Conservation (phyloP, 768 basidiomycete species). For the Podaxis mareebaensis region DNA sequence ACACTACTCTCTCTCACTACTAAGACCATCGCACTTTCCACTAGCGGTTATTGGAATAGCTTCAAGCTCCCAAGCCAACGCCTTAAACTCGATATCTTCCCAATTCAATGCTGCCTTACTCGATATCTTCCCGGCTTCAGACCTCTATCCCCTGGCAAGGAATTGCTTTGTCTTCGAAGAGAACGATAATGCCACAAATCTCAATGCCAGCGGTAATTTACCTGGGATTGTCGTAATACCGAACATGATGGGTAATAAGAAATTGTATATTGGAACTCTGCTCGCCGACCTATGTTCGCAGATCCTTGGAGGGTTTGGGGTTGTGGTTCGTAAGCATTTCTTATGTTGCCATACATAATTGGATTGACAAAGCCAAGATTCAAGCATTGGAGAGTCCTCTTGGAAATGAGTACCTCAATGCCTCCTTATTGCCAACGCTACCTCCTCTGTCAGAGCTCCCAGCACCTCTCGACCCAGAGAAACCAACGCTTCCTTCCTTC, state of each 20-base stretch:
- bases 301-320: slow-evolving; percentile 82
- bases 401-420: slow-evolving; percentile 85
- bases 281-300: slow-evolving; percentile 88
- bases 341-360: slow-evolving; percentile 9
- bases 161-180: slow-evolving; percentile 89
- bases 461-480: slow-evolving; percentile 51
- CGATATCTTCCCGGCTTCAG: slow-evolving; percentile 66
- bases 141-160: slow-evolving; percentile 75
- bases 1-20: slow-evolving; percentile 66
- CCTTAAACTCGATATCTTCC: slow-evolving; percentile 51
- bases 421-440: slow-evolving; percentile 59
- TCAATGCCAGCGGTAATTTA: slow-evolving; percentile 55
- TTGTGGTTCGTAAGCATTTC: slow-evolving; percentile 57
- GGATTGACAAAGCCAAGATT: slow-evolving; percentile 45
- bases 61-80: slow-evolving; percentile 57
- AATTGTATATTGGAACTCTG: slow-evolving; percentile 83
- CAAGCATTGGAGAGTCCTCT: slow-evolving; percentile 78
- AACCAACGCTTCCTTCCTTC: slow-evolving; percentile 44
- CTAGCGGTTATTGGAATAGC: slow-evolving; percentile 89
- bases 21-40: slow-evolving; percentile 81
- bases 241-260: slow-evolving; percentile 84
- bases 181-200: slow-evolving; percentile 53
- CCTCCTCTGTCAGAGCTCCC: slow-evolving; percentile 66
- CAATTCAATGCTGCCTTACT: slow-evolving; percentile 68
- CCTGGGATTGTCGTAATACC: slow-evolving; percentile 79